A percentile compares a stretch with the other conserved stretches of the same genome.
Evolutionary conservation across 2,329 filamentous ascomycete genomes (phyloP).

Genomic region (Fusarium nanum): DNA sequence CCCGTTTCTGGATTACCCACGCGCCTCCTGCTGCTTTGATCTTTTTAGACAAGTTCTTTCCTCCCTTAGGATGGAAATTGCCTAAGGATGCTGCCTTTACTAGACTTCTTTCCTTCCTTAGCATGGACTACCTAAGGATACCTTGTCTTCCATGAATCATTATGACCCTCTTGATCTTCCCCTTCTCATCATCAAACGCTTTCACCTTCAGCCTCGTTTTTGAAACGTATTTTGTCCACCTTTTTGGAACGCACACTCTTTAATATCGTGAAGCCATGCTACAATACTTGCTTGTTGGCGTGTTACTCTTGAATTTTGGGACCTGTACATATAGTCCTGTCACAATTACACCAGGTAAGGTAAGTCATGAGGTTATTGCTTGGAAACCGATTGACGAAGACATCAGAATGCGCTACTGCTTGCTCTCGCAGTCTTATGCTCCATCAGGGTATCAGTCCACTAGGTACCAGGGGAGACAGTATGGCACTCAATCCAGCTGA

Average conservation of each 20-base stretch:
- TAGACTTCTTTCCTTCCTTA: background rate
- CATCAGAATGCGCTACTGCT: slow-evolving; percentile 30
- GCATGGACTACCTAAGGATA: background rate
- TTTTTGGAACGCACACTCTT: slow-evolving; percentile 45
- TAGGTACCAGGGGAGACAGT: background rate
- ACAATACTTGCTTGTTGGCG: slow-evolving; percentile 7
- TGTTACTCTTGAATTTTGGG: slow-evolving; percentile 31
- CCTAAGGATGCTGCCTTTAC: too few relatives aligned
- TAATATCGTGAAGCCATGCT: slow-evolving; percentile 40
- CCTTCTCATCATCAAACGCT: slow-evolving; percentile 28
- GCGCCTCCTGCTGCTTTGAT: background rate
- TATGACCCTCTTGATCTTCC: background rate
- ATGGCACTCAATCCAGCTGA: background rate
- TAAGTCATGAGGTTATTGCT: too few relatives aligned
- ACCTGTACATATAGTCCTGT: background rate
- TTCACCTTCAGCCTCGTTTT: slow-evolving; percentile 41
- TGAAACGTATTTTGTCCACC: slow-evolving; percentile 45
- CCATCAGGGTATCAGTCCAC: slow-evolving; percentile 3
- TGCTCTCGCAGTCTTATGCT: slow-evolving; percentile 34
- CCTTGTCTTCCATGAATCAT: background rate
- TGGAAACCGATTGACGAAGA: slow-evolving; percentile 1
- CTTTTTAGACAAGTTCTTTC: too few relatives aligned
- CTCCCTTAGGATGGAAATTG: too few relatives aligned
- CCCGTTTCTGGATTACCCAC: too few relatives aligned
- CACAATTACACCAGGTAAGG: slow-evolving; percentile 28